phyloP scores from a whole-genome alignment of 2,329 filamentous ascomycete genomes.

The Graphilbum sp. region DNA sequence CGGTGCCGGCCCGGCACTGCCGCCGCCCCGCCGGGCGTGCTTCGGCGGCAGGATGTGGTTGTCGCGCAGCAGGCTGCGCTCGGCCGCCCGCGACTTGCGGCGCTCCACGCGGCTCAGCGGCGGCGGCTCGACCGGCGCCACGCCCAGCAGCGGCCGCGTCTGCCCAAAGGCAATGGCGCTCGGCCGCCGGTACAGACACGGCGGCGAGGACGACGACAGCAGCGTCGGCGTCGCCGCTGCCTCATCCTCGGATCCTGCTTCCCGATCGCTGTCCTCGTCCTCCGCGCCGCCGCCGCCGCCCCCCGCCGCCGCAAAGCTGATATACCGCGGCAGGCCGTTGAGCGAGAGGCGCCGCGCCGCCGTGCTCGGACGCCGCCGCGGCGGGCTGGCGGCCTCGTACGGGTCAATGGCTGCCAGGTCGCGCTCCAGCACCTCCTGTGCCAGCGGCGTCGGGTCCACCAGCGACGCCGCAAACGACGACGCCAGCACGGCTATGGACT shows the following conservation, averaged over 20 bases:
- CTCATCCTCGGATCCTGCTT: conserved; percentile 15
- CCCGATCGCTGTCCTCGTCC: conserved; percentile 6
- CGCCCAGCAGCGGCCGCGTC: conserved; percentile 52
- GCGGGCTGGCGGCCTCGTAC: conserved; percentile 23
- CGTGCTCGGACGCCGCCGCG: neutral
- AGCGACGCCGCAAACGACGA: conserved; percentile 15
- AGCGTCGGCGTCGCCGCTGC: conserved; percentile 18
- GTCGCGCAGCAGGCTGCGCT: conserved; percentile 44
- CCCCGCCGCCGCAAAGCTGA: neutral
- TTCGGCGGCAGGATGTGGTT: conserved; percentile 51
- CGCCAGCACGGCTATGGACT: conserved; percentile 2
- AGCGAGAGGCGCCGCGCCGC: neutral
- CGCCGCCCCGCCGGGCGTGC: too few relatives aligned
- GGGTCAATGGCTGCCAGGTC: conserved; percentile 51
- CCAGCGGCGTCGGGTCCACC: conserved; percentile 45
- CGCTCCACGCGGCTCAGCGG: conserved; percentile 37
- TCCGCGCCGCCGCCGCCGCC: conserved; percentile 14
- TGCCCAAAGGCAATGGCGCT: conserved; percentile 61
- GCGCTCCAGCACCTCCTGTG: conserved; percentile 46
- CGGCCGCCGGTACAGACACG: conserved; percentile 54
- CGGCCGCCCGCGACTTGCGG: conserved; percentile 38
- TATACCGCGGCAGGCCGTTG: neutral
- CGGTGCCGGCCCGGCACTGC: too few relatives aligned
- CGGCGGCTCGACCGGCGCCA: conserved; percentile 28
- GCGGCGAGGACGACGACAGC: conserved; percentile 20